Evolutionary conservation across 2,329 filamentous ascomycete genomes (phyloP), one percentile per base, ranked within the genome.

Genomic region (Xylariomycetidae sp.): DNA sequence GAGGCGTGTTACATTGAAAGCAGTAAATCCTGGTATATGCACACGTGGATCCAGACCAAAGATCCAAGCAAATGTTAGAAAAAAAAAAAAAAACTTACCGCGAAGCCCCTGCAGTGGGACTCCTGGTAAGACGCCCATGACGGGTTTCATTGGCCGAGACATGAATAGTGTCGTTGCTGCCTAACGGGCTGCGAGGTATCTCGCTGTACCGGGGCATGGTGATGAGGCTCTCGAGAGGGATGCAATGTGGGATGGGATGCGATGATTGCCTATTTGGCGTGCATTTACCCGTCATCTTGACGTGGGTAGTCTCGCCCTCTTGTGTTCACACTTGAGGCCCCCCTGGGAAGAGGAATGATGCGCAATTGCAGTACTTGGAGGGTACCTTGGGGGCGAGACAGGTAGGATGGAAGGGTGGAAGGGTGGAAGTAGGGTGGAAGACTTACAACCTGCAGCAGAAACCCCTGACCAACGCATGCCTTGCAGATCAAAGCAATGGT

Each of bases 81-180:
- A 30, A 6, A 23, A 30, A 31, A 32, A 34, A 30, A 39, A 35
- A 34, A 14, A 4, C 36, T 30, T 39, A 39, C 40, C 14, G 18
- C 25, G 28, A 14, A 27, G 20, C 15, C 33, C 26, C 11, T 3
- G n/a, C 11, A 11, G 30, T n/a, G n/a, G n/a, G n/a, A n/a, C n/a
- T n/a, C n/a, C n/a, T n/a, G n/a, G n/a, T n/a, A n/a, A n/a, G n/a
- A n/a, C n/a, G n/a, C n/a, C n/a, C n/a, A n/a, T n/a, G n/a, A n/a
- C n/a, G n/a, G n/a, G n/a, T n/a, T n/a, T n/a, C n/a, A 16, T 19
- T 32, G 34, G 25, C 8, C 13, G 17, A 18, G 25, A 5, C 23
- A 7, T 25, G 14, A 25, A n/a, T 15, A 19, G 18, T 22, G 23
- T 23, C 15, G 16, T 30, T 19, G 19, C 4, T 14, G 26, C 25